These are phyloP conservation scores for Xanthoceras sorbifolium DNA, from an alignment of 345 rosid genomes.

Conservation along the genomic window DNA sequence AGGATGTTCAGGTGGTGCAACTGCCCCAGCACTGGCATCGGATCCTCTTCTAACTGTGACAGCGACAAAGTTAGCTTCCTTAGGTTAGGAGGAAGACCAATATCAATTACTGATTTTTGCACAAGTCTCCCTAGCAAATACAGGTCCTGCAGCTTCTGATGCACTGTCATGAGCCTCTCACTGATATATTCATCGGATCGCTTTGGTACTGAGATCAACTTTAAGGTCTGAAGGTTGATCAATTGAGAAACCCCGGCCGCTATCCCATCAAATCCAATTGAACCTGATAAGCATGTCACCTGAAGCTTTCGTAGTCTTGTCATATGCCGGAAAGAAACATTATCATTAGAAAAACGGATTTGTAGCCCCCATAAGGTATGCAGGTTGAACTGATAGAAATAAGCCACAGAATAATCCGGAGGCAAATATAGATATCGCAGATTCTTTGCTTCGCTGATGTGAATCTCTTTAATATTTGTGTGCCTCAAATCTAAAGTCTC, in stretches of 20 bases:
- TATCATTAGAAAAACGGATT: too few species aligned
- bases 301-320: constrained; percentile 26
- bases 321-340: too few species aligned
- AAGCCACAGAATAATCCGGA: not conserved
- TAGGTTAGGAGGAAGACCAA: constrained; percentile 19
- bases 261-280: too few species aligned
- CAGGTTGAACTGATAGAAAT: not conserved
- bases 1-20: constrained; percentile 32
- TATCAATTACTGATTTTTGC: not conserved
- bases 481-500: constrained; percentile 32
- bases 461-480: too few species aligned
- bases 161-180: not conserved
- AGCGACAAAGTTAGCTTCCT: constrained; percentile 37
- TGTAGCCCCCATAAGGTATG: constrained; percentile 29
- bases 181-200: too few species aligned
- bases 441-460: not conserved
- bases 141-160: constrained; percentile 16
- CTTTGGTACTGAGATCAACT: constrained; percentile 27
- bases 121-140: constrained; percentile 35
- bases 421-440: constrained; percentile 35
- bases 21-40: constrained; percentile 30
- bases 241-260: too few species aligned
- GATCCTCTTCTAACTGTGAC: constrained; percentile 22
- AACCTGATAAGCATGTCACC: too few species aligned
- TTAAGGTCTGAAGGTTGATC: constrained; percentile 29